Base-by-base conservation (phyloP, 2,329 filamentous ascomycete species). In the Xylogone sp. region DNA sequence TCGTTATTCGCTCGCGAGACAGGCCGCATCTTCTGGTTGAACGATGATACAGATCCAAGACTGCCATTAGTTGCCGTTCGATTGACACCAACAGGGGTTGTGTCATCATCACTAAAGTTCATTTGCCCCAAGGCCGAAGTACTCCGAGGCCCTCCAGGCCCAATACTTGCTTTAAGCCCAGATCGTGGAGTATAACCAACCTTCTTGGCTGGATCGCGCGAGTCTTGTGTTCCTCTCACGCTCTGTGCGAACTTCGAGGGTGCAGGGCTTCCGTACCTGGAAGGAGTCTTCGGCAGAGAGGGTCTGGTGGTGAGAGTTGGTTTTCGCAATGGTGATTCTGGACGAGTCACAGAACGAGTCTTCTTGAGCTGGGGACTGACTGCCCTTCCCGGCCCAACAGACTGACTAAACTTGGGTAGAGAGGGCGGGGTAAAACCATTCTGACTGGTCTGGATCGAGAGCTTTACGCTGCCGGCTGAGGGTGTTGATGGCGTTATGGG, bases 361-460 rank as follows among this genome's bases (percentile, higher is more conserved):
- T 81, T 84, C 67, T 88, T 92, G 61, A 85, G 81, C 45, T 81
- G 75, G 2, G 91, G 89, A 63, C 87, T 93, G 21, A 84, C 68
- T 22, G 86, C 83, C 64, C 63, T 60, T 42, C 83, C 82, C 6
- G 88, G 88, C 1, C 91, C 91, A 43, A 96, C 76, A 0, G 92
- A 95, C 69, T 95, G 89, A 66, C 90, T 94, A 72, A 97, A 94
- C 65, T 92, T 92, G 50, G 87, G 79, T 46, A 89, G 61, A 1
- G 79, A 79, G 2, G 86, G 82, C 24, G 87, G 79, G 20, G 86
- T 83, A 65, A 78, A 77, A 63, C 79, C 81, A 31, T 75, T 80
- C n/a, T 39, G 34, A 21, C 81, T 76, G 64, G 81, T 54, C 20
- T 59, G 56, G 13, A 59, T 54, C n/a, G 54, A 53, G 8, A 59